Evolutionary conservation across 1,284 basidiomycete genomes (phyloP).

Genomic region (Limonomyces culmigenus): DNA sequence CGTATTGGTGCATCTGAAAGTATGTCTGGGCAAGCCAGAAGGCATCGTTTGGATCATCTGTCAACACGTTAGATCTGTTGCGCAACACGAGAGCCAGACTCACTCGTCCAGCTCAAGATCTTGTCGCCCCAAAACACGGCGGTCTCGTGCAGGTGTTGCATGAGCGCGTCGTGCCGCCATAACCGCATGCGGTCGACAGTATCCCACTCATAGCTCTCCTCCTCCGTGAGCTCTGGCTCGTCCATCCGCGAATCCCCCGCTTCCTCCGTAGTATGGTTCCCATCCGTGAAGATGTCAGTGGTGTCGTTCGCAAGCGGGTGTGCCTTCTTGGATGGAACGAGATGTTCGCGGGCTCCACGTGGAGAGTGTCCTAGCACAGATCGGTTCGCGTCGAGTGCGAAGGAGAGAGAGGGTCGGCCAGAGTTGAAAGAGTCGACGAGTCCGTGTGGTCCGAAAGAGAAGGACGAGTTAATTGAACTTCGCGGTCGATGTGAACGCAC

Average conservation of each 20-base stretch:
- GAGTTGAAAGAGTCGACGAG: constrained; percentile 51
- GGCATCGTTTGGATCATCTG: constrained; percentile 89
- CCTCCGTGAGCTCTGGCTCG: constrained; percentile 18
- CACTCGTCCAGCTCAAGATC: constrained; percentile 85
- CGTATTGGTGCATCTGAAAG: constrained; percentile 90
- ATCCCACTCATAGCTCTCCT: constrained; percentile 58
- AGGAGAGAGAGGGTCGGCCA: constrained; percentile 30
- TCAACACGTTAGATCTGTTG: neutral
- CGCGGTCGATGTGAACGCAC: constrained; percentile 28
- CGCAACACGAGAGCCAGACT: constrained; percentile 23
- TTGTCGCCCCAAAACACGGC: constrained; percentile 99
- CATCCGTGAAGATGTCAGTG: constrained; percentile 57
- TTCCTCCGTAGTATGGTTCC: constrained; percentile 17
- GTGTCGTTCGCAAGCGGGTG: constrained; percentile 65
- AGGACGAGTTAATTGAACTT: constrained; percentile 60
- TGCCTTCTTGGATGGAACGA: constrained; percentile 27
- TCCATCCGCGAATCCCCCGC: neutral
- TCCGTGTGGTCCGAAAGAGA: constrained; percentile 65
- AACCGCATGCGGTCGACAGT: constrained; percentile 90
- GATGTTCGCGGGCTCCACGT: constrained; percentile 24
- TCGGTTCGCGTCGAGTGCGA: constrained; percentile 57
- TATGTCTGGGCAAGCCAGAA: constrained; percentile 98
- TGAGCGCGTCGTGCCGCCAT: constrained; percentile 95
- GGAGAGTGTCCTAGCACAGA: constrained; percentile 56
- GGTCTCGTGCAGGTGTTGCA: constrained; percentile 95